These are phyloP conservation scores for Suillus brevipes DNA, from an alignment of 768 basidiomycete genomes.

Conservation along the genomic window DNA sequence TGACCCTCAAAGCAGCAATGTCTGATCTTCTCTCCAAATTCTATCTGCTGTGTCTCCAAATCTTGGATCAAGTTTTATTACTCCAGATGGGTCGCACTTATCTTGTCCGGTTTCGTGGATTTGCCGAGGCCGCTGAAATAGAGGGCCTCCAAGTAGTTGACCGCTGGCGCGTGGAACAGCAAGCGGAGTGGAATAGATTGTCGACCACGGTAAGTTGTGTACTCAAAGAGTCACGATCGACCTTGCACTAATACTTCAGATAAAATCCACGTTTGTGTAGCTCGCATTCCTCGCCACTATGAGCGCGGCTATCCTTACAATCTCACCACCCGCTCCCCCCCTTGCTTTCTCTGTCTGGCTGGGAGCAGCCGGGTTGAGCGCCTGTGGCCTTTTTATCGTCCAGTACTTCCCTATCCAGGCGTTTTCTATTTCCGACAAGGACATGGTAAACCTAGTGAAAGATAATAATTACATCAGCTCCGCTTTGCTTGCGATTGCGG, in stretches of 20 bases:
- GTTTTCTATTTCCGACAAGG: not conserved
- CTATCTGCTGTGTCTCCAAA: not conserved
- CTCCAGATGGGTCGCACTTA: not conserved
- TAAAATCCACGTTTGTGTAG: not conserved
- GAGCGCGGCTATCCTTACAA: slow-evolving; percentile 2
- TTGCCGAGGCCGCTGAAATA: not conserved
- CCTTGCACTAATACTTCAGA: not conserved
- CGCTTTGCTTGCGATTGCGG: not conserved
- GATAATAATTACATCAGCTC: not conserved
- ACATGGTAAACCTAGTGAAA: slow-evolving; percentile 1
- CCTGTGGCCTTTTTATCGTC: not conserved
- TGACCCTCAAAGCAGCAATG: not conserved
- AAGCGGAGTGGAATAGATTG: slow-evolving; percentile 1
- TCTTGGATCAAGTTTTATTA: not conserved
- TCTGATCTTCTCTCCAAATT: not conserved
- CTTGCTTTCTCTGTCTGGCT: not conserved
- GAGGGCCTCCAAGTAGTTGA: not conserved
- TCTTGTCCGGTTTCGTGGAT: not conserved
- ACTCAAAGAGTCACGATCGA: not conserved
- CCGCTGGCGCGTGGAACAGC: not conserved
- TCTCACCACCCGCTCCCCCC: not conserved
- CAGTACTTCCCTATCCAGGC: not conserved
- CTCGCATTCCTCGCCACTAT: not conserved
- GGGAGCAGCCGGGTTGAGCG: not conserved
- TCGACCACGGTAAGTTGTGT: not conserved